Evolutionary conservation across 768 basidiomycete genomes (phyloP), one percentile per base, ranked within the genome.

Genomic region (Kwoniella pini): DNA sequence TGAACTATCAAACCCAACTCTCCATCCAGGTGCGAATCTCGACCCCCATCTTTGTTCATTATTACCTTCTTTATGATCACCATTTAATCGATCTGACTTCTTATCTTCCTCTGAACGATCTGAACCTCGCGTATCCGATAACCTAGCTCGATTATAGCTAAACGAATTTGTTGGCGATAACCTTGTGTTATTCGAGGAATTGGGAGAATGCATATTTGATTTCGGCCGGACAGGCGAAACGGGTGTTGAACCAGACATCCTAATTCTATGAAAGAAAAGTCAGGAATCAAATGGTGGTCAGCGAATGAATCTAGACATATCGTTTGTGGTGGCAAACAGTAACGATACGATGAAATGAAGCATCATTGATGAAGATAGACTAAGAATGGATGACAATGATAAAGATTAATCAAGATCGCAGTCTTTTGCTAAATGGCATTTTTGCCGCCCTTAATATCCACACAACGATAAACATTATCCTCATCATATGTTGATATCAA

Each of bases 71-170:
- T 52, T 56, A 33, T 57, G 52, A 28, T 56, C 57, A 26, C 21
- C 31, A 21, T 19, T 21, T 28, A 55, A 15, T 15, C 48, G 51
- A 40, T 49, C 52, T 17, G 28, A 38, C 43, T 21, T 58, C 57
- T 60, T 43, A 40, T 44, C 48, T 51, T 53, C 66, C 26, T 61
- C 63, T 30, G 67, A 60, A 13, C 62, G 46, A 19, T 62, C 53
- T 10, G 68, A 67, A 2, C 64, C 66, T 11, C 69, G 56, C 13
- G 65, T 63, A 51, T 74, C 72, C 2, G 71, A 73, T 44, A 70
- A 11, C 22, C 71, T 58, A 1, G 70, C 63, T 12, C 70, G 58
- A 30, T 68, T 54, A 56, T 71, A 71, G 11, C 53, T 49, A 33
- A 63, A 71, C 13, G 69, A 36, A 17, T 15, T 24, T 6, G 65